Percentiles rank a stretch among this genome's conserved stretches.
Evolutionary conservation across 192 early-diverging fungal genomes (phyloP).

Genomic region (Coemansia sp.): DNA sequence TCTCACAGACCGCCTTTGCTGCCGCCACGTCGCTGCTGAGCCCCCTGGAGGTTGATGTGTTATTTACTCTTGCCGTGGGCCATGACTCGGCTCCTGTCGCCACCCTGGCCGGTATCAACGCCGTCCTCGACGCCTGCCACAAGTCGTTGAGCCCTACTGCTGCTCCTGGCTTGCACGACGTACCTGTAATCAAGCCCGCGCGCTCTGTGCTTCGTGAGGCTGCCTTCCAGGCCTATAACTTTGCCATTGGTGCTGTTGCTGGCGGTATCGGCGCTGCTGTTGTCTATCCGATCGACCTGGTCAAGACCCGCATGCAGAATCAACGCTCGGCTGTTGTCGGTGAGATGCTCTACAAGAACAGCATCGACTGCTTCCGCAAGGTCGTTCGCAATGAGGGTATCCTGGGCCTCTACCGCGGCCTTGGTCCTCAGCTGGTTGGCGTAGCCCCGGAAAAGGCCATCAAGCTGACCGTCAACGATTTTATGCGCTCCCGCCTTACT

Average conservation of each 20-base stretch:
- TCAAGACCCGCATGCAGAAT: conserved; percentile 99
- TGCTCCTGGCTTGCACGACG: conserved; percentile 13
- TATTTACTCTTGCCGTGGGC: conserved; percentile 49
- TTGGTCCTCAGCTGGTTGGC: conserved; percentile 89
- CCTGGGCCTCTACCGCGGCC: conserved; percentile 86
- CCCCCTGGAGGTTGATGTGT: conserved; percentile 52
- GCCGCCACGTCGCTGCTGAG: conserved; percentile 30
- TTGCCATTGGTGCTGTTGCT: conserved; percentile 83
- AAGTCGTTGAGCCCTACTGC: conserved; percentile 29
- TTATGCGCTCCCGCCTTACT: conserved; percentile 71
- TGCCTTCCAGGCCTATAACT: conserved; percentile 67
- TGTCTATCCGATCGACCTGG: conserved; percentile 97
- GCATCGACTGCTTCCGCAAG: conserved; percentile 93
- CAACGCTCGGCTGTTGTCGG: conserved; percentile 89
- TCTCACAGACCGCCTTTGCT: conserved; percentile 20
- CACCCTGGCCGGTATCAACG: conserved; percentile 24
- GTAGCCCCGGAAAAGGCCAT: conserved; percentile 99
- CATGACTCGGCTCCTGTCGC: conserved; percentile 22
- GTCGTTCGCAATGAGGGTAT: conserved; percentile 92
- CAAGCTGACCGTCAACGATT: conserved; percentile 96
- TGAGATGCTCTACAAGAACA: conserved; percentile 92
- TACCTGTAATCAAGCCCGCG: not conserved
- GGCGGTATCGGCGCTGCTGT: conserved; percentile 93
- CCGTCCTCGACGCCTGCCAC: conserved; percentile 27
- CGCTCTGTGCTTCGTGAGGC: conserved; percentile 46